These are phyloP conservation scores for Anacardium occidentale DNA, from an alignment of 345 rosid genomes.

Conservation along the genomic window DNA sequence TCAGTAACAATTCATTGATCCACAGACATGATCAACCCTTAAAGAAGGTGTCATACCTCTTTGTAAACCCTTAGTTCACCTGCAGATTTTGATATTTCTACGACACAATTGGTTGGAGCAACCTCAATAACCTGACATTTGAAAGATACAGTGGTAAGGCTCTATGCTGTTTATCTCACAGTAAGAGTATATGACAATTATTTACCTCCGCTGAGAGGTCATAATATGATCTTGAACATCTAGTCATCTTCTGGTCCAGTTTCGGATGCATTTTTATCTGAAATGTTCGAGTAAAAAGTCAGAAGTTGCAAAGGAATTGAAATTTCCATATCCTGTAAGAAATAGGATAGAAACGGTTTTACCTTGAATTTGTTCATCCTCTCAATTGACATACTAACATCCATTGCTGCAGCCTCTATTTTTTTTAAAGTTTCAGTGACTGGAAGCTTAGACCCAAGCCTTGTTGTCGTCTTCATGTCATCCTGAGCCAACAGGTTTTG, in stretches of 20 bases:
- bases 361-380: slow-evolving; percentile 62
- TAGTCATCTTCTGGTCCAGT: slow-evolving; percentile 50
- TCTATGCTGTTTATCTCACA: not conserved
- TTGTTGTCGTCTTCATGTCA: slow-evolving; percentile 60
- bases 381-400: slow-evolving; percentile 56
- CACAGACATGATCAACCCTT: slow-evolving; percentile 8
- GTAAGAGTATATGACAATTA: not conserved
- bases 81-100: slow-evolving; percentile 81
- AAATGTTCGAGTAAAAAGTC: not conserved
- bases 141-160: slow-evolving; percentile 14
- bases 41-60: slow-evolving; percentile 42
- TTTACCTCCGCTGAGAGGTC: slow-evolving; percentile 81
- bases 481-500: slow-evolving; percentile 39
- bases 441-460: slow-evolving; percentile 65
- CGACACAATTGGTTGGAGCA: slow-evolving; percentile 86
- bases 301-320: slow-evolving; percentile 1
- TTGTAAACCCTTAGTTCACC: slow-evolving; percentile 61
- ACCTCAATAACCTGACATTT: slow-evolving; percentile 65
- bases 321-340: not conserved
- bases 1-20: slow-evolving; percentile 9
- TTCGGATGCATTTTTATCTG: slow-evolving; percentile 74
- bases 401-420: slow-evolving; percentile 79
- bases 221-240: slow-evolving; percentile 54
- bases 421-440: slow-evolving; percentile 71
- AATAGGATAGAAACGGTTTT: slow-evolving; percentile 7